Conservation (phyloP, 208 protist genomes). For the Wallacemonas sp. region DNA sequence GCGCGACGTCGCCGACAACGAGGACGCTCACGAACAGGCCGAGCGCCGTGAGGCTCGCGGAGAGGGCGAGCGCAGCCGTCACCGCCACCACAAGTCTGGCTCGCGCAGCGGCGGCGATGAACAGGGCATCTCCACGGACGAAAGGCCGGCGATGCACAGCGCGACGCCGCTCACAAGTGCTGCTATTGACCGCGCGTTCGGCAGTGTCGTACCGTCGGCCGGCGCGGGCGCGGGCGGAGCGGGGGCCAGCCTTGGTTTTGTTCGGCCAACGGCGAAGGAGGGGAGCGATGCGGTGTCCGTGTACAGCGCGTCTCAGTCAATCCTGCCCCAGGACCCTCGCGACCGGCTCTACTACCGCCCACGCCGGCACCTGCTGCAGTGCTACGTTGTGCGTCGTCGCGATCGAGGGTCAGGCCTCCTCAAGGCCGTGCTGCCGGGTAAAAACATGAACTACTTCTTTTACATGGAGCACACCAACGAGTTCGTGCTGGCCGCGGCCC, state of each 20-base stretch:
- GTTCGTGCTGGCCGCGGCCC: conserved; percentile 34
- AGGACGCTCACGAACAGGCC: background rate
- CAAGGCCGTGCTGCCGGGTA: conserved; percentile 10
- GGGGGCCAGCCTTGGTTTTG: background rate
- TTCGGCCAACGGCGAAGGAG: conserved; percentile 35
- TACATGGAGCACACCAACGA: conserved; percentile 41
- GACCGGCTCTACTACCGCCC: conserved; percentile 52
- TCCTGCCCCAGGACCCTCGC: conserved; percentile 36
- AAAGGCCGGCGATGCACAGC: background rate
- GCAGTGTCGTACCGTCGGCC: background rate
- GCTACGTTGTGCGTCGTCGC: conserved; percentile 34
- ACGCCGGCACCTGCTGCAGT: conserved; percentile 38
- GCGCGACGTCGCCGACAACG: background rate
- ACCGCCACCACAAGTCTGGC: conserved; percentile 9
- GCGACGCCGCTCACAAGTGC: background rate
- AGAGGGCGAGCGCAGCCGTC: background rate
- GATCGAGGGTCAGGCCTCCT: conserved; percentile 12
- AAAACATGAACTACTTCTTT: conserved; percentile 27
- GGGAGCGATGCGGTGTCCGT: conserved; percentile 36
- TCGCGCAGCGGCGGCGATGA: background rate
- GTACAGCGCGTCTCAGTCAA: conserved; percentile 49
- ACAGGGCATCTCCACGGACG: too few relatives aligned
- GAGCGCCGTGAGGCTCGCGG: background rate
- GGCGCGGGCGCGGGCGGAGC: background rate
- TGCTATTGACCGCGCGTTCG: conserved; percentile 7